Evolutionary conservation across 1,284 basidiomycete genomes (phyloP), one percentile per base, ranked within the genome.

Genomic region (Ceratobasidium sp.): DNA sequence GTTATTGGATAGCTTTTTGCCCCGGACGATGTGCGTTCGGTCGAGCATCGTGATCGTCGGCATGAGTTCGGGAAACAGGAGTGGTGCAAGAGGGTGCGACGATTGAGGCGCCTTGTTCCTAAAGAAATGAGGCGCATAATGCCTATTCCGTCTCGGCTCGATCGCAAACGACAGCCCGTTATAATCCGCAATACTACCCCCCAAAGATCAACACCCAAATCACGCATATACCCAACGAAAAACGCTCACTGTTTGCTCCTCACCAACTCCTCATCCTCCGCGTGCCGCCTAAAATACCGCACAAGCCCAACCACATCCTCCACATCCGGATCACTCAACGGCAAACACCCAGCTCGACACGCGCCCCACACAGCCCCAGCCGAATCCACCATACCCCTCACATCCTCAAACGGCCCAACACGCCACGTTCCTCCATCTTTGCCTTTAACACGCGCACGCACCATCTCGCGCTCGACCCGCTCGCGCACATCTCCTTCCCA

Each of bases 81-180:
- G 87, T 1, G 94, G 93, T 12, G 91, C 84, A 13, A 94, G 86
- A 0, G 89, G 88, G 49, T 90, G 88, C 13, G 87, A 87, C 3
- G 87, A 84, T 42, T 87, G 46, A 84, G 85, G 39, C 86, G 84
- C 3, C 83, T 85, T 82, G 0, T 87, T 86, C 93, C 92, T 64
- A 63, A 76, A 94, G 84, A 92, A 94, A 80, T 91, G 90, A 0
- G 92, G 92, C 80, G 94, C 92, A 78, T 93, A 94, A 9, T 92
- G 85, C 4, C 93, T 92, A 82, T 89, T 92, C 26, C 90, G 87
- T 26, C 90, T 89, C 15, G 93, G 90, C 82, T 95, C 94, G 18
- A 91, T 90, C 39, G 92, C 91, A 56, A 94, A 84, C 2, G 94
- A 95, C 13, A 94, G 87, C 0, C 92, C 90, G 89, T 93, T 92